Conservation (phyloP, 2,329 filamentous ascomycete genomes). For the Rhynchosporium graminicola region DNA sequence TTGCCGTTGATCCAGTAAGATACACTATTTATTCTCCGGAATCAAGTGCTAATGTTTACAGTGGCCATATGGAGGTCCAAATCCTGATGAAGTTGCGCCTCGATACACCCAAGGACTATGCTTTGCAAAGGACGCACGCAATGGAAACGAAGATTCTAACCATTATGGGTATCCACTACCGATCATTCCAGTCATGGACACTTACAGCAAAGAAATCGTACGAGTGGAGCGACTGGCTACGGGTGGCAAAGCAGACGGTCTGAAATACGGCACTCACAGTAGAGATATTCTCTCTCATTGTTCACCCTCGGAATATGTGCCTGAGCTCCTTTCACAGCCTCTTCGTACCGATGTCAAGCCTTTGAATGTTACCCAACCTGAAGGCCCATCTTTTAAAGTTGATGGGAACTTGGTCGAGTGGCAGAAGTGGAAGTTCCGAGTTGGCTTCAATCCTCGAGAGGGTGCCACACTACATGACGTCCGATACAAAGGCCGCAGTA, state of each 20-base stretch:
- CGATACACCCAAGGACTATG: constrained; percentile 57
- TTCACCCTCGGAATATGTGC: constrained; percentile 27
- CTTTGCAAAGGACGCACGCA: constrained; percentile 49
- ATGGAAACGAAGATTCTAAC: constrained; percentile 40
- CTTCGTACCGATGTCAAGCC: constrained; percentile 55
- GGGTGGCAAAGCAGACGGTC: constrained; percentile 43
- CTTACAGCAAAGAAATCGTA: constrained; percentile 48
- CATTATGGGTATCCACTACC: constrained; percentile 53
- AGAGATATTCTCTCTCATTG: constrained; percentile 48
- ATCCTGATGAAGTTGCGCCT: constrained; percentile 47
- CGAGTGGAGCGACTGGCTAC: constrained; percentile 50
- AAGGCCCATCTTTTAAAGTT: constrained; percentile 60
- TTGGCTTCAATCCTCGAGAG: constrained; percentile 62
- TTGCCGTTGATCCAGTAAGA: constrained; percentile 49
- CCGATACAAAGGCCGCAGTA: constrained; percentile 57
- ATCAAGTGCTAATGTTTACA: background rate
- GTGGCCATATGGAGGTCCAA: constrained; percentile 58
- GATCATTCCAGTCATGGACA: constrained; percentile 51
- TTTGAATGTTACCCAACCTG: constrained; percentile 61
- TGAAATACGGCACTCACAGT: constrained; percentile 47
- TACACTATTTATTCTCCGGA: background rate
- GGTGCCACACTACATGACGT: constrained; percentile 64
- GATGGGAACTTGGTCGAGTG: constrained; percentile 47
- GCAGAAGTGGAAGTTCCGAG: constrained; percentile 64
- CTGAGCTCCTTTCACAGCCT: constrained; percentile 31